phyloP scores from a whole-genome alignment of 768 basidiomycete species.

The Auriscalpium orientale region DNA sequence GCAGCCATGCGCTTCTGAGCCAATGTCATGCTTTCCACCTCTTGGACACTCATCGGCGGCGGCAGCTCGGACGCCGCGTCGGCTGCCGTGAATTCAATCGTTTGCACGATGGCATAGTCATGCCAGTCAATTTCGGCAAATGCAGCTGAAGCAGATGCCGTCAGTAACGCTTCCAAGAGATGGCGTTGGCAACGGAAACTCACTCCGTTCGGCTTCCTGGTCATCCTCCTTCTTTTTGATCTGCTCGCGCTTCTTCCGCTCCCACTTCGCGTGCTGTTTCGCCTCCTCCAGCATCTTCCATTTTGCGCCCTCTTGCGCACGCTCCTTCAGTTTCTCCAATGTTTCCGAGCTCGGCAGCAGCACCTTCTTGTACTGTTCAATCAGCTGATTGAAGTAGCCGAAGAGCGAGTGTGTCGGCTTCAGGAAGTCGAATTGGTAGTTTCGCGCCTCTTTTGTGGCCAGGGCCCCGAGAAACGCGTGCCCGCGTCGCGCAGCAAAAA shows the following conservation, averaged over 20 bases:
- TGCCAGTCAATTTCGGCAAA: conserved; percentile 99
- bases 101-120: conserved; percentile 96
- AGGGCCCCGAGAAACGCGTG: conserved; percentile 79
- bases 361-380: conserved; percentile 92
- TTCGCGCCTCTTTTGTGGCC: conserved; percentile 83
- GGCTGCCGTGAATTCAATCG: conserved; percentile 92
- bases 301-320: conserved; percentile 55
- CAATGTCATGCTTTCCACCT: conserved; percentile 93
- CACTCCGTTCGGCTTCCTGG: conserved; percentile 83
- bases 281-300: conserved; percentile 78
- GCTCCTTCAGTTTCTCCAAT: conserved; percentile 61
- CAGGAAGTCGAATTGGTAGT: conserved; percentile 97
- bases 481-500: conserved; percentile 91
- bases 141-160: conserved; percentile 45
- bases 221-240: conserved; percentile 85
- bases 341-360: conserved; percentile 74
- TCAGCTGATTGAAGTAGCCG: conserved; percentile 93
- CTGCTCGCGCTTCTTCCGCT: conserved; percentile 72
- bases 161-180: not conserved
- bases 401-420: conserved; percentile 94
- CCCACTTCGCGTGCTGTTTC: conserved; percentile 80
- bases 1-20: conserved; percentile 98
- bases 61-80: conserved; percentile 90
- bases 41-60: conserved; percentile 92
- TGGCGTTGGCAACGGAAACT: conserved; percentile 25